A percentile compares a stretch with the other conserved stretches of the same genome.
Evolutionary conservation across 2,329 filamentous ascomycete genomes (phyloP).

Genomic region (Talaromyces sp.): DNA sequence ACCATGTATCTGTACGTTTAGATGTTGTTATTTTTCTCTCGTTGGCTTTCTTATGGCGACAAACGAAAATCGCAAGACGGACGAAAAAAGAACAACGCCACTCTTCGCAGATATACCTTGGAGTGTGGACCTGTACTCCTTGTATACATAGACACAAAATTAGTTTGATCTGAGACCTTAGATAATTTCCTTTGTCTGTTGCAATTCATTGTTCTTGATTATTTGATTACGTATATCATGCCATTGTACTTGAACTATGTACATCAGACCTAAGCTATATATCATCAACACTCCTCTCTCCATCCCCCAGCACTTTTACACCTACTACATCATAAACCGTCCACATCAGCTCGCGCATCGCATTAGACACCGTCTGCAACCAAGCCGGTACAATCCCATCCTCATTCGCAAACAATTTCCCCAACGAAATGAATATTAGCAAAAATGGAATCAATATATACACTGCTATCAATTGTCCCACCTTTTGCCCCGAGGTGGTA

Average conservation of each 20-base stretch:
- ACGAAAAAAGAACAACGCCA: conserved; percentile 27
- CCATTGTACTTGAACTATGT: not conserved
- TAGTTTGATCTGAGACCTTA: conserved; percentile 19
- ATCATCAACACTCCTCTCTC: conserved; percentile 58
- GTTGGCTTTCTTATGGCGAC: conserved; percentile 32
- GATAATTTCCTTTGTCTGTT: conserved; percentile 19
- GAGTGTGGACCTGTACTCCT: conserved; percentile 25
- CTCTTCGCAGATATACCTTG: conserved; percentile 26
- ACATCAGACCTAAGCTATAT: not conserved
- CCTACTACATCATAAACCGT: conserved; percentile 61
- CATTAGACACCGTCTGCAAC: conserved; percentile 54
- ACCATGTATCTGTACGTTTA: conserved; percentile 43
- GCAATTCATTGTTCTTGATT: not conserved
- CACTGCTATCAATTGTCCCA: conserved; percentile 64
- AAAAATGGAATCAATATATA: conserved; percentile 58
- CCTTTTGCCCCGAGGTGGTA: conserved; percentile 62
- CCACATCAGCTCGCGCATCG: conserved; percentile 61
- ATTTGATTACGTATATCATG: not conserved
- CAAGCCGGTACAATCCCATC: conserved; percentile 66
- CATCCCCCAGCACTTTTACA: conserved; percentile 74
- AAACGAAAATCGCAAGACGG: conserved; percentile 11
- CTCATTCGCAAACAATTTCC: conserved; percentile 54
- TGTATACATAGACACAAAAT: conserved; percentile 25
- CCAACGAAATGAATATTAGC: conserved; percentile 49
- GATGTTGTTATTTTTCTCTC: conserved; percentile 30